phyloP scores from a whole-genome alignment of 2,329 filamentous ascomycete species.

The Emergomyces orientalis region DNA sequence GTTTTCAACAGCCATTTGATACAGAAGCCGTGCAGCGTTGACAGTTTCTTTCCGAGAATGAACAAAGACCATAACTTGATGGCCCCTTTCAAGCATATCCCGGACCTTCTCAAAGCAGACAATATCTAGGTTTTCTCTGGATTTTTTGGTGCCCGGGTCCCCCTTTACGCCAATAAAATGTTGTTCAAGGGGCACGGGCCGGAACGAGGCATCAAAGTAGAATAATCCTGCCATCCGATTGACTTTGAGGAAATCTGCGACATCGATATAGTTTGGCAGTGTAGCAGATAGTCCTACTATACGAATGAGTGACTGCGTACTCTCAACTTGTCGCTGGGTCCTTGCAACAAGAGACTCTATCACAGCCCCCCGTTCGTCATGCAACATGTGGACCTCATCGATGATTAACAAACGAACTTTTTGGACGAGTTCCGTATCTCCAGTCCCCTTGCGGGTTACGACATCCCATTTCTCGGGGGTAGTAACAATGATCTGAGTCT shows the following conservation, averaged over 20 bases:
- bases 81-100: conserved; percentile 82
- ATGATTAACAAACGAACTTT: conserved; percentile 95
- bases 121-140: conserved; percentile 78
- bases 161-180: conserved; percentile 89
- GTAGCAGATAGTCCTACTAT: conserved; percentile 94
- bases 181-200: conserved; percentile 90
- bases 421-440: conserved; percentile 93
- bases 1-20: conserved; percentile 77
- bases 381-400: conserved; percentile 98
- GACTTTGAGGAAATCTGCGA: conserved; percentile 92
- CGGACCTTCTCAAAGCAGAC: conserved; percentile 89
- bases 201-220: conserved; percentile 93
- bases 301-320: conserved; percentile 91
- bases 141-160: conserved; percentile 60
- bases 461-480: conserved; percentile 99
- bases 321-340: conserved; percentile 93
- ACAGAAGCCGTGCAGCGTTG: conserved; percentile 72
- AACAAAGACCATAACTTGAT: conserved; percentile 99
- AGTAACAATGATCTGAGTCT: conserved; percentile 96
- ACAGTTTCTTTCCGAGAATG: conserved; percentile 94
- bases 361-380: conserved; percentile 92
- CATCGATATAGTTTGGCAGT: conserved; percentile 90
- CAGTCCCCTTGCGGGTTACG: conserved; percentile 90
- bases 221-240: conserved; percentile 89
- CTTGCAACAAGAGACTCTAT: conserved; percentile 91